A percentile compares a stretch with the other conserved stretches of the same genome.
These are phyloP conservation scores for Mrakia hoshinonis DNA, from an alignment of 768 basidiomycete genomes.

Conservation along the genomic window DNA sequence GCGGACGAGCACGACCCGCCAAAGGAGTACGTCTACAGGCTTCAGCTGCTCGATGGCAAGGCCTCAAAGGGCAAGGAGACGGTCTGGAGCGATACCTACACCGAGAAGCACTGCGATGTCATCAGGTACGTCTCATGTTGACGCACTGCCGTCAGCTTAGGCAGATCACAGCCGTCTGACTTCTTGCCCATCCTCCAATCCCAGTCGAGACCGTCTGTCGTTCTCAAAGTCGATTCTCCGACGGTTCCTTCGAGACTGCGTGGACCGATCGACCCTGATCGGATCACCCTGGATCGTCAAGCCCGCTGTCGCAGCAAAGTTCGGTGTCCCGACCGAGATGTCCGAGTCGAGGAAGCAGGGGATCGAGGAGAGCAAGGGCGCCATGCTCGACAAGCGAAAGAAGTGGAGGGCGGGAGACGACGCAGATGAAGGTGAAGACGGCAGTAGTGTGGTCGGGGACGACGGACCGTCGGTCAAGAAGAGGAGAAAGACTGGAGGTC, in stretches of 20 bases:
- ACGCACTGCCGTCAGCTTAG: too few species aligned
- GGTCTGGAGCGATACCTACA: conserved; percentile 46
- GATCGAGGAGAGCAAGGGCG: conserved; percentile 67
- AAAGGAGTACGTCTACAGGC: conserved; percentile 72
- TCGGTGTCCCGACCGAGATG: conserved; percentile 77
- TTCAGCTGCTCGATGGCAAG: conserved; percentile 54
- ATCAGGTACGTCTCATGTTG: conserved; percentile 63
- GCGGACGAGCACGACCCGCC: conserved; percentile 68
- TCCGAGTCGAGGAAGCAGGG: conserved; percentile 70
- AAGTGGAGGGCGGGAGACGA: conserved; percentile 29
- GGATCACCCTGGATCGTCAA: conserved; percentile 97
- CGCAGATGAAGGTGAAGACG: not conserved
- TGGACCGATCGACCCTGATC: conserved; percentile 81
- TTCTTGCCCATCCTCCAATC: too few species aligned
- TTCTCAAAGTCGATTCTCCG: conserved; percentile 97
- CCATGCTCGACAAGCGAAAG: conserved; percentile 83
- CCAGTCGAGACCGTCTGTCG: conserved; percentile 89
- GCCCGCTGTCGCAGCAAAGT: conserved; percentile 67
- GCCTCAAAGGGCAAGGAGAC: conserved; percentile 19
- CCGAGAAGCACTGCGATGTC: conserved; percentile 60
- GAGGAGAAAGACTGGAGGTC: conserved; percentile 15
- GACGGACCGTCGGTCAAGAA: conserved; percentile 65
- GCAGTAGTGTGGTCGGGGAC: conserved; percentile 57
- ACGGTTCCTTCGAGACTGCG: conserved; percentile 90
- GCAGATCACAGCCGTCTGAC: too few species aligned